Evolutionary conservation across 164 flowering plant species (phyloP), one percentile per base, ranked within the genome.

Genomic region (Chimonanthus salicifolius): DNA sequence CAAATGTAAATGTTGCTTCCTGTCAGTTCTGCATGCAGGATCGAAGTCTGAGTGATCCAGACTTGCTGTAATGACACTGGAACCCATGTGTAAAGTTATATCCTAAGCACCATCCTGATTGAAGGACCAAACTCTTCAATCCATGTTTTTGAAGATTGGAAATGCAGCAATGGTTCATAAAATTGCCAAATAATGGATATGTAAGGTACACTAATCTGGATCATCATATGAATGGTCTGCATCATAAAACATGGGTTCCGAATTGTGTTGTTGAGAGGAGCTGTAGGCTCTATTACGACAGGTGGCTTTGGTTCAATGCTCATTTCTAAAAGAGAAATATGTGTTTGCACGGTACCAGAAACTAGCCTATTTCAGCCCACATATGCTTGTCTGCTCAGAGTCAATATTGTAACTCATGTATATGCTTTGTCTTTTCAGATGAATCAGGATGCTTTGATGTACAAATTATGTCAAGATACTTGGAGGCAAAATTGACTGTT

Each of bases 401-500:
- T 9, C 33, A 33, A 54, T n/a, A 54, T 6, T 54, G 16, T 49
- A 3, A 4, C 18, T 11, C 46, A 58, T 16, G 2, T 11, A 5
- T 46, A 33, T 47, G 43, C 13, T 67, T 18, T 58, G 15, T 5
- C 5, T 74, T 72, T 67, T 72, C 84, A 88, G 92, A 83, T 76
- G 88, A 80, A 72, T 73, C 67, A 48, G 70, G 72, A 77, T 85
- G 75, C 79, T 72, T 89, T 69, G 81, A 78, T 81, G 92, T 88
- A 5, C 80, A 81, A 74, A 88, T 94, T 70, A 20, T 87, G 77
- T 84, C 97, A 67, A 89, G 87, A 78, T 81, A 75, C 83, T 83
- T 94, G 82, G 96, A 90, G 21, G 97, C 90, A 67, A 92, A 92
- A 87, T 84, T 89, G 82, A 87, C 80, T 45, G 93, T 92, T 81